Evolutionary conservation across 2,329 filamentous ascomycete species (phyloP).

Genomic region (Ophiocordyceps camponoti-leonardi): DNA sequence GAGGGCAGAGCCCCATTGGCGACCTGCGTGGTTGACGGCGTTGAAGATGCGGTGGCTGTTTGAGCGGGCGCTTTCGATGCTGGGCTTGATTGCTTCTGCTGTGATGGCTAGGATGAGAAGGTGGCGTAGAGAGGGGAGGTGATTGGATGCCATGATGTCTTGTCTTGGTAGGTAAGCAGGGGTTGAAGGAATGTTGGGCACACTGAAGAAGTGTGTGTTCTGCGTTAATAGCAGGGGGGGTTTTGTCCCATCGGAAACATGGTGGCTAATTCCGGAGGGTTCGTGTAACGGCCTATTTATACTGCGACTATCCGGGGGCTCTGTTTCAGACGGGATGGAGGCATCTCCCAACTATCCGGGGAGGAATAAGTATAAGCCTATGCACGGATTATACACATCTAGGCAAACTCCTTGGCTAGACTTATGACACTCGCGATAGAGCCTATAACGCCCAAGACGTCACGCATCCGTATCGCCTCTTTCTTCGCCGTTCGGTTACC

Average conservation of each 20-base stretch:
- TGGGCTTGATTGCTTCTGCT: slow-evolving; percentile 14
- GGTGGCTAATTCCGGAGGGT: no score
- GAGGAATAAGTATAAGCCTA: no score
- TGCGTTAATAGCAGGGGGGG: no score
- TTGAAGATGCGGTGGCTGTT: slow-evolving; percentile 58
- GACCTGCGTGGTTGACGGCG: slow-evolving; percentile 50
- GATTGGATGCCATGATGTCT: neutral
- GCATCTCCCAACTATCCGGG: no score
- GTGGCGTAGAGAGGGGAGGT: neutral
- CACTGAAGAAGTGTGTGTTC: no score
- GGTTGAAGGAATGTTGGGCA: no score
- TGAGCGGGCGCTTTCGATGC: slow-evolving; percentile 17
- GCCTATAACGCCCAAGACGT: neutral
- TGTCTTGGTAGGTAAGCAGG: no score
- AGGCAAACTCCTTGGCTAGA: neutral
- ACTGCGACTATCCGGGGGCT: no score
- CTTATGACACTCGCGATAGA: neutral
- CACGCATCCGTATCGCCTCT: neutral
- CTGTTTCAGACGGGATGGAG: neutral
- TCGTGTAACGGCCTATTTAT: neutral
- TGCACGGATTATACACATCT: no score
- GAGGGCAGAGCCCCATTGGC: slow-evolving; percentile 57
- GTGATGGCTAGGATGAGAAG: neutral
- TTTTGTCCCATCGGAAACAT: no score
- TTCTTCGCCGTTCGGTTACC: neutral